Percentiles rank a stretch among this genome's conserved stretches.
Evolutionary conservation across 208 protist species (phyloP).

Genomic region (Herpetomonas tarakana): DNA sequence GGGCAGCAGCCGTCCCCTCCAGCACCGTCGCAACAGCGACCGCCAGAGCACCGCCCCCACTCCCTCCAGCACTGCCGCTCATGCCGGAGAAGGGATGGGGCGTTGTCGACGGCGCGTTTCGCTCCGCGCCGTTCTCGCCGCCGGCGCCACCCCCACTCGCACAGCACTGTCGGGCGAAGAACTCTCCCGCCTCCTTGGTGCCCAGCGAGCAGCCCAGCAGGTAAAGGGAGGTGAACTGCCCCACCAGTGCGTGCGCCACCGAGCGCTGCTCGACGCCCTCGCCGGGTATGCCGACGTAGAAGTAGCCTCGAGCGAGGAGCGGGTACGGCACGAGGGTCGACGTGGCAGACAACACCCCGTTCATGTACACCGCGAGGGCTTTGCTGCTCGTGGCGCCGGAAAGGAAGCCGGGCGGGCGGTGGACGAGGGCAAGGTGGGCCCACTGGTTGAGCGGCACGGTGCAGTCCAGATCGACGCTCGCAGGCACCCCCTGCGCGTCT

Average conservation of each 20-base stretch:
- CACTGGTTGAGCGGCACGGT: constrained; percentile 16
- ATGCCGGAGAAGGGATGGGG: no score
- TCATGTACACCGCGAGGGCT: constrained; percentile 43
- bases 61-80: no score
- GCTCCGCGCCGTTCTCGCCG: constrained; percentile 6
- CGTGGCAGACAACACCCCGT: constrained; percentile 31
- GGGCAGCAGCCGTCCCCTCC: background rate
- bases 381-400: constrained; percentile 11
- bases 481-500: constrained; percentile 12
- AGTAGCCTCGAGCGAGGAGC: constrained; percentile 33
- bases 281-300: constrained; percentile 52
- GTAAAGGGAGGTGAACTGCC: constrained; percentile 64
- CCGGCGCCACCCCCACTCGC: background rate
- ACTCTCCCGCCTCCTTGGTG: constrained; percentile 27
- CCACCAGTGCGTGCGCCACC: constrained; percentile 43
- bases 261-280: constrained; percentile 55
- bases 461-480: constrained; percentile 17
- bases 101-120: constrained; percentile 6
- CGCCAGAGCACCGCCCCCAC: no score
- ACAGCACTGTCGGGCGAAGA: constrained; percentile 14
- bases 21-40: background rate
- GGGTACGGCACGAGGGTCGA: constrained; percentile 46
- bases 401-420: constrained; percentile 25
- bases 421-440: constrained; percentile 36
- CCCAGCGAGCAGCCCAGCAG: constrained; percentile 51